Percentiles rank a stretch among this genome's conserved stretches.
phyloP scores from a whole-genome alignment of 2,329 filamentous ascomycete genomes.

The Zymoseptoria ardabiliae region DNA sequence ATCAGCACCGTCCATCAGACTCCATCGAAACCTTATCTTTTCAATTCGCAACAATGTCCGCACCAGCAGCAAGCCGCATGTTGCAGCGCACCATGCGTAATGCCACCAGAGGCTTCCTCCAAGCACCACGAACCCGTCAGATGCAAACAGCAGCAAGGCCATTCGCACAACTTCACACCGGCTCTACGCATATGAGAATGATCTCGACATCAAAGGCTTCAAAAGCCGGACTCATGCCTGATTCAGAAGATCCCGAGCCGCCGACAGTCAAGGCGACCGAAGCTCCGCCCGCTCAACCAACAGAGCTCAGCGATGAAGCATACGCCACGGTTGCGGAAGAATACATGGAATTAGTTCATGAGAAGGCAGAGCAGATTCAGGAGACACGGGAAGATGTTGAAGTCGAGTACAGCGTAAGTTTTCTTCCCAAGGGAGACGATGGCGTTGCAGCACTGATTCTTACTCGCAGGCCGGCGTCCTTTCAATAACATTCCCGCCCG shows the following conservation, averaged over 20 bases:
- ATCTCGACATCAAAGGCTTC: constrained; percentile 13
- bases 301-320: constrained; percentile 59
- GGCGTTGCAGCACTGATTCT: constrained; percentile 4
- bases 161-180: constrained; percentile 7
- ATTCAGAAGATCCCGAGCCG: constrained; percentile 34
- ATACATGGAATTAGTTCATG: constrained; percentile 58
- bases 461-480: constrained; percentile 69
- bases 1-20: neutral
- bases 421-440: neutral
- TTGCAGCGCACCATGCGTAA: constrained; percentile 17
- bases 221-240: constrained; percentile 36
- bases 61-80: constrained; percentile 18
- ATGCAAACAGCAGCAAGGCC: constrained; percentile 1
- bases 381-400: constrained; percentile 72
- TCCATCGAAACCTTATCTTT: neutral
- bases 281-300: constrained; percentile 42
- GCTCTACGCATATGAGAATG: constrained; percentile 11
- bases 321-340: constrained; percentile 73
- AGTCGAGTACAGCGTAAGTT: constrained; percentile 79
- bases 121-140: constrained; percentile 4
- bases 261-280: constrained; percentile 29
- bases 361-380: constrained; percentile 62
- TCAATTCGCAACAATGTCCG: constrained; percentile 15
- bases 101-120: constrained; percentile 14
- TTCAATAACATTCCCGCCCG: constrained; percentile 60